Conservation (phyloP, 2,329 filamentous ascomycete genomes). For the Knufia petricola region DNA sequence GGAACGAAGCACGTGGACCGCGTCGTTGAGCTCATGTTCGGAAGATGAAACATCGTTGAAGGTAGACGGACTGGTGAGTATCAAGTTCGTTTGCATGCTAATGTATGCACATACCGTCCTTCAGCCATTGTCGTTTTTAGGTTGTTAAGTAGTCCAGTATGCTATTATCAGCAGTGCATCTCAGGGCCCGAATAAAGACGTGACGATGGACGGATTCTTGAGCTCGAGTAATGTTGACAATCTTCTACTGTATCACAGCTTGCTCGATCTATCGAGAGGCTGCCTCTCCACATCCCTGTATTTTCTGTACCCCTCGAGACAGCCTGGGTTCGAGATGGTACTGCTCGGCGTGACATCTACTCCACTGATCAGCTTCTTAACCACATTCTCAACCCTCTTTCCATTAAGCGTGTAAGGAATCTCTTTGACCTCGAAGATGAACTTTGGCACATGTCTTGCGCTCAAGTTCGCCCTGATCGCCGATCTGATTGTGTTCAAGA, state of each 20-base stretch:
- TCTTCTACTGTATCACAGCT: not conserved
- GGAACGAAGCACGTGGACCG: not conserved
- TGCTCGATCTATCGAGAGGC: not conserved
- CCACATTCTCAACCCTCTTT: constrained; percentile 38
- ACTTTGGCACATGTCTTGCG: constrained; percentile 34
- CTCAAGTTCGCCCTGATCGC: constrained; percentile 24
- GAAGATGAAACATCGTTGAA: not conserved
- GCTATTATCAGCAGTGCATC: too few relatives aligned
- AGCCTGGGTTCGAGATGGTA: constrained; percentile 33
- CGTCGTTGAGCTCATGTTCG: not conserved
- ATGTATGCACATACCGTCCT: not conserved
- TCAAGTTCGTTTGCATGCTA: not conserved
- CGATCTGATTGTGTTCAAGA: constrained; percentile 17
- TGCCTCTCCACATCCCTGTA: constrained; percentile 22
- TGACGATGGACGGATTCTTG: not conserved
- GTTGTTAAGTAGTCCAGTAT: too few relatives aligned
- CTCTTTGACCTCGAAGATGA: constrained; percentile 30
- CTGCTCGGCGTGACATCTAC: constrained; percentile 29
- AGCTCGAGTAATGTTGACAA: not conserved
- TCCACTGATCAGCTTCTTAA: constrained; percentile 35
- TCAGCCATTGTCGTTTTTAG: too few relatives aligned
- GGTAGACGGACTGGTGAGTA: not conserved
- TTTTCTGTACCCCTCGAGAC: constrained; percentile 28
- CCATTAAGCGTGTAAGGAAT: constrained; percentile 40
- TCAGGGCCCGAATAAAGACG: too few relatives aligned